Base-by-base conservation (phyloP, 345 rosid species). In the Passiflora organensis region DNA sequence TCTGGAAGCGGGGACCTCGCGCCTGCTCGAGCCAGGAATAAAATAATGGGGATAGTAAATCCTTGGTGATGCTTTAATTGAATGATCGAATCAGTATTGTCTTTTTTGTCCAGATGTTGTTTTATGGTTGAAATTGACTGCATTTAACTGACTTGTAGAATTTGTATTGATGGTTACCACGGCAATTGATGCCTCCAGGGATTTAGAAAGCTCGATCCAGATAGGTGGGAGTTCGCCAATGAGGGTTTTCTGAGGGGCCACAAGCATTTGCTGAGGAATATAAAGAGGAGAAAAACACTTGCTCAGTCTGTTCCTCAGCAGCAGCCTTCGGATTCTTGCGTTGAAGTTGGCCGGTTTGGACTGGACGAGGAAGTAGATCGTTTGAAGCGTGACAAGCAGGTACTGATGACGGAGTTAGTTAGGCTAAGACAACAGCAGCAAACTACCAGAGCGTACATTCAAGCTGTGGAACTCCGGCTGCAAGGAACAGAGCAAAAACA, bases 151-250 rank as follows among this genome's bases (percentile, higher is more conserved):
- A 8, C 34, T 28, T 28, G 3, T 51, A 43, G 55, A 32, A 24
- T 15, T n/a, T 6, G 20, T 32, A 54, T 21, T 34, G 16, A 14
- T 4, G 8, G 8, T 8, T 8, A 46, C n/a, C 25, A 41, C 21
- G 25, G 15, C 0, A 53, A 46, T 45, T 19, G 20, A 38, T 21
- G 43, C 12, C 28, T 63, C 57, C 74, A 87, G 96, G 91, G 95
- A 2, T 91, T 91, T 68, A 77, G 91, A 56, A 91, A 91, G 81
- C 80, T 83, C 6, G 88, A 91, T 60, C 75, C 89, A 15, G 95
- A 85, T 32, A 70, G 72, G 65, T 87, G 96, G 89, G 96, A 83
- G 52, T 91, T 91, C 67, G 80, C 89, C 13, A 87, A 80, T 66
- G 97, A 91, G 64, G 86, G 84, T 20, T 88, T 91, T 72, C 63